A percentile compares a stretch with the other conserved stretches of the same genome.
These are phyloP conservation scores for Paramecium biaurelia DNA, from an alignment of 73 alveolate species.

Conservation along the genomic window DNA sequence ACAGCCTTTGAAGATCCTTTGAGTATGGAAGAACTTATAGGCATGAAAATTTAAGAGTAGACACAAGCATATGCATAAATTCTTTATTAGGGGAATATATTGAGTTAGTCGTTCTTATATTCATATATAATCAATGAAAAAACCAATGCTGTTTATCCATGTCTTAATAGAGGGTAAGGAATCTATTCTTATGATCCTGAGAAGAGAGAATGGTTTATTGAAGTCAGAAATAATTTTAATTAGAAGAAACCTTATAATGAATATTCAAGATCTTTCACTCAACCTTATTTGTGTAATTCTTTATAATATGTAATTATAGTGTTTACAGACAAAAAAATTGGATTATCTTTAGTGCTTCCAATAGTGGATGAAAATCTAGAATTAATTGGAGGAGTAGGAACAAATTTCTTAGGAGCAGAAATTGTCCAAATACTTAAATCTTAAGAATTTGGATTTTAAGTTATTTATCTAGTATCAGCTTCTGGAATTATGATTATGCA, in stretches of 20 bases:
- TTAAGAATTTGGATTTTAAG: neutral
- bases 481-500: constrained; percentile 4
- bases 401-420: neutral
- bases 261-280: neutral
- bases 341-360: neutral
- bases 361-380: neutral
- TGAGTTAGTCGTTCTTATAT: neutral
- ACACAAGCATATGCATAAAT: neutral
- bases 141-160: constrained; percentile 3
- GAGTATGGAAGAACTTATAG: neutral
- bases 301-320: neutral
- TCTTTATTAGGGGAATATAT: neutral
- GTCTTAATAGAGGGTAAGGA: neutral
- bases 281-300: neutral
- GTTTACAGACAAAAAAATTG: neutral
- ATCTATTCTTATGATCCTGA: neutral
- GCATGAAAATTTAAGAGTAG: neutral
- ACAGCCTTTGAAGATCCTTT: neutral
- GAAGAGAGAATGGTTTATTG: neutral
- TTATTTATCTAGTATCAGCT: neutral
- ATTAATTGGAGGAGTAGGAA: neutral
- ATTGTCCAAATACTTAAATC: neutral
- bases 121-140: neutral
- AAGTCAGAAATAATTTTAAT: neutral
- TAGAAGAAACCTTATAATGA: neutral